Base-by-base conservation (phyloP, 129 eudicot species). In the Dittrichia graveolens region DNA sequence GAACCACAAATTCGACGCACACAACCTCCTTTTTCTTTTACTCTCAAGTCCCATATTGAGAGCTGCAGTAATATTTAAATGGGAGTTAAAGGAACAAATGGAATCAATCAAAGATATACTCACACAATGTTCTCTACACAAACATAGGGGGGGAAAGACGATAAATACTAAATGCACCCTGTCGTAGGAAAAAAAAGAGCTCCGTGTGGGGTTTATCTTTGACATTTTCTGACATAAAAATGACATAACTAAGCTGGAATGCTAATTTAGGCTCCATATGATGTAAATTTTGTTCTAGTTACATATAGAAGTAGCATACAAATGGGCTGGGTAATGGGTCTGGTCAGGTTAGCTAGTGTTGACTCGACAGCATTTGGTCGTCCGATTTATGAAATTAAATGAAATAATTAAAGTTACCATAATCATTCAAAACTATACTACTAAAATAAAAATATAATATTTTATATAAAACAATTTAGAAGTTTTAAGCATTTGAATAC, bases 11-110 rank as follows among this genome's bases (percentile, higher is more conserved):
- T 74, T 77, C 93, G 69, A 16, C 81, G 87, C 80, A 91, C 87
- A 72, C 97, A 91, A 39, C 97, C 97, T 70, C 91, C 88, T 60
- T 88, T 86, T 86, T 88, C 91, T 80, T 84, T 86, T 69, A 82
- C 56, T 81, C 97, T 65, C 59, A 88, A 55, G 67, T 88, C 96
- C 96, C 96, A 88, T 77, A 88, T 82, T 47, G 88, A 81, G 65
- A 91, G 80, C 93, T 88, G 84, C 76, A 76, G 52, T 31, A 60
- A 47, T 41, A 41, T 48, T 56, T 3, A 48, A 69, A 47, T 35
- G 0, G 13, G 19, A 49, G 53, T 56, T 44, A 54, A 67, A n/a
- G 39, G 58, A 45, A 70, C 65, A 69, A 9, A 6, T 41, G 19
- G 66, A 2, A 64, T 57, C n/a, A 16, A 18, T n/a, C 13, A n/a